A percentile compares a stretch with the other conserved stretches of the same genome.
phyloP scores from a whole-genome alignment of 129 eudicot species.

The Lonicera japonica region DNA sequence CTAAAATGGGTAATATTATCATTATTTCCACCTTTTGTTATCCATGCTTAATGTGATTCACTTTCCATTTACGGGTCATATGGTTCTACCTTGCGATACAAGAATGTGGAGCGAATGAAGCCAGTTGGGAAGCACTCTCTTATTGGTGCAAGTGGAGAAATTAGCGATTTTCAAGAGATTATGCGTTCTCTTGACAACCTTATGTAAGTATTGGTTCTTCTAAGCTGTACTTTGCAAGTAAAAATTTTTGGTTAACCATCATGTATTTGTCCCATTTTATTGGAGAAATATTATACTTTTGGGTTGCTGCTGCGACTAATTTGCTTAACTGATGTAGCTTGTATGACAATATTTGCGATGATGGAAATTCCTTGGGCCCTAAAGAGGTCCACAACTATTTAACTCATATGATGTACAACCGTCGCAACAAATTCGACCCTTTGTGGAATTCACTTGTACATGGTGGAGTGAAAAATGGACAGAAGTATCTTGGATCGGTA shows the following conservation, averaged over 20 bases:
- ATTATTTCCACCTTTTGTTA: too few relatives aligned
- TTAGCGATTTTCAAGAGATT: conserved; percentile 86
- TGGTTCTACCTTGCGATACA: conserved; percentile 77
- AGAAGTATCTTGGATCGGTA: conserved; percentile 81
- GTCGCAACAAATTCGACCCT: conserved; percentile 77
- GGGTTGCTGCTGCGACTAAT: background rate
- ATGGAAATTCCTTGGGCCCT: conserved; percentile 81
- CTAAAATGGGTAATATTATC: too few relatives aligned
- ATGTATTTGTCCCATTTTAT: too few relatives aligned
- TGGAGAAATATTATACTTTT: background rate
- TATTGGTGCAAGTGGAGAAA: conserved; percentile 89
- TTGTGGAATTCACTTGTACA: conserved; percentile 75
- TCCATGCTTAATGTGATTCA: background rate
- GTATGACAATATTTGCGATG: conserved; percentile 81
- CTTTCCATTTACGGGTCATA: conserved; percentile 54
- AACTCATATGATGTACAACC: conserved; percentile 72
- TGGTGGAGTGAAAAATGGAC: conserved; percentile 81
- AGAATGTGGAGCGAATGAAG: conserved; percentile 73
- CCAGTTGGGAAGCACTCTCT: conserved; percentile 81
- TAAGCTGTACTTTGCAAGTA: background rate
- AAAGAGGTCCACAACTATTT: conserved; percentile 82
- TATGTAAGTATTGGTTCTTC: conserved; percentile 38
- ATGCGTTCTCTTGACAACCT: conserved; percentile 66
- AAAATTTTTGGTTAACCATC: too few relatives aligned
- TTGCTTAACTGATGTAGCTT: conserved; percentile 28